A percentile compares a stretch with the other conserved stretches of the same genome.
phyloP scores from a whole-genome alignment of 768 basidiomycete genomes.

The Lactarius psammicola region DNA sequence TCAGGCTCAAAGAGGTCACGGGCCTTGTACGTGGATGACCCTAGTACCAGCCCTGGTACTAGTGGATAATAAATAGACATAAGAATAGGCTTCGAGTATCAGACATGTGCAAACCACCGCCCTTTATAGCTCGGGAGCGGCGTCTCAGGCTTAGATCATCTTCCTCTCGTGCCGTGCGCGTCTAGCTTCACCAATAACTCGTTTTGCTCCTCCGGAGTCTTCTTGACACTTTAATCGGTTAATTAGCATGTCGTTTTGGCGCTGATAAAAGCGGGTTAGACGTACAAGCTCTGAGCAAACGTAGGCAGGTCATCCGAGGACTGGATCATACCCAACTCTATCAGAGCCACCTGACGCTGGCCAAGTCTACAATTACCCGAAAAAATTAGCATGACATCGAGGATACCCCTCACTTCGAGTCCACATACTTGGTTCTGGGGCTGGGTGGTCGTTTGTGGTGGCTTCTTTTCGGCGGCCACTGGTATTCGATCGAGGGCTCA shows the following conservation, averaged over 20 bases:
- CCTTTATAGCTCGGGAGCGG: neutral
- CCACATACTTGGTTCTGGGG: constrained; percentile 52
- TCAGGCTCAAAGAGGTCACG: neutral
- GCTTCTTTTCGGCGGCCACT: constrained; percentile 59
- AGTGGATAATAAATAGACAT: constrained; percentile 13
- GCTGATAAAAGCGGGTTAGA: constrained; percentile 10
- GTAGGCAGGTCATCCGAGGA: constrained; percentile 48
- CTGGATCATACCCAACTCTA: constrained; percentile 60
- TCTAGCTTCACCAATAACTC: constrained; percentile 32
- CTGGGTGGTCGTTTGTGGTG: constrained; percentile 52
- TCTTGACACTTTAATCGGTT: constrained; percentile 25
- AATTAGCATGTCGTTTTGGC: neutral
- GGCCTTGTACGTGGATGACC: neutral
- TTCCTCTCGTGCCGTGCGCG: constrained; percentile 13
- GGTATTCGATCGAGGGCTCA: constrained; percentile 41
- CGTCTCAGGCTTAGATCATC: neutral
- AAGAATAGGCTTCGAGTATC: constrained; percentile 3
- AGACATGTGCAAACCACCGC: neutral
- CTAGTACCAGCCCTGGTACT: neutral
- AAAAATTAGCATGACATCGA: constrained; percentile 5
- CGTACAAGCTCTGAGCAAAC: constrained; percentile 70
- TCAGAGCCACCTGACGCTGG: constrained; percentile 56
- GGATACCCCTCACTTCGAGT: neutral
- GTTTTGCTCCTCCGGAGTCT: constrained; percentile 31
- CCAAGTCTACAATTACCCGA: constrained; percentile 42